Conservation (phyloP, 2,329 filamentous ascomycete genomes). For the Alternaria metachromatica region DNA sequence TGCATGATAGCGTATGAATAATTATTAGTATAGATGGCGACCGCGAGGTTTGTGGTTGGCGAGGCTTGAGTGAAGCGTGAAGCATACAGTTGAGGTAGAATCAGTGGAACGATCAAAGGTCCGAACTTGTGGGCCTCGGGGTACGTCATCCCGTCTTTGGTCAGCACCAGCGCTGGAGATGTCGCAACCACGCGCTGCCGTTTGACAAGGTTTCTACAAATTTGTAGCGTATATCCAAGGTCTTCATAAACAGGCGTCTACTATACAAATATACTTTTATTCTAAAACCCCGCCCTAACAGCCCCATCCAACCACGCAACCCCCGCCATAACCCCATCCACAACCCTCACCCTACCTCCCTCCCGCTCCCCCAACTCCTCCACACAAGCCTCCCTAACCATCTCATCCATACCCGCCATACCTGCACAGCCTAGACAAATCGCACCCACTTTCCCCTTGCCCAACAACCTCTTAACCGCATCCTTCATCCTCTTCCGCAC, state of each 20-base stretch:
- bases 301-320: constrained; percentile 66
- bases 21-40: neutral
- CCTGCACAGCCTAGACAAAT: constrained; percentile 89
- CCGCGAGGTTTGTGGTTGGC: neutral
- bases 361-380: constrained; percentile 68
- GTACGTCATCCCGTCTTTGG: neutral
- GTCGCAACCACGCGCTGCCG: neutral
- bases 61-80: too few relatives aligned
- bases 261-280: rapidly evolving
- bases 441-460: constrained; percentile 63
- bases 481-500: constrained; percentile 70
- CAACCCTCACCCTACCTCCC: constrained; percentile 68
- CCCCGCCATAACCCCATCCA: constrained; percentile 81
- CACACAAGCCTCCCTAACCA: constrained; percentile 72
- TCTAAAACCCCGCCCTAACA: constrained; percentile 45
- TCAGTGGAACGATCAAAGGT: neutral
- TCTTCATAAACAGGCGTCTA: neutral
- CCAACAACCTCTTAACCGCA: constrained; percentile 72
- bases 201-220: neutral
- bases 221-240: rapidly evolving
- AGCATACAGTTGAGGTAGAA: neutral
- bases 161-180: neutral
- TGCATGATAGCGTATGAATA: constrained; percentile 20
- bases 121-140: neutral
- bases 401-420: constrained; percentile 84